Percentiles rank a stretch among this genome's conserved stretches.
Conservation (phyloP, 306 rosid species). For the Quercus wislizeni region DNA sequence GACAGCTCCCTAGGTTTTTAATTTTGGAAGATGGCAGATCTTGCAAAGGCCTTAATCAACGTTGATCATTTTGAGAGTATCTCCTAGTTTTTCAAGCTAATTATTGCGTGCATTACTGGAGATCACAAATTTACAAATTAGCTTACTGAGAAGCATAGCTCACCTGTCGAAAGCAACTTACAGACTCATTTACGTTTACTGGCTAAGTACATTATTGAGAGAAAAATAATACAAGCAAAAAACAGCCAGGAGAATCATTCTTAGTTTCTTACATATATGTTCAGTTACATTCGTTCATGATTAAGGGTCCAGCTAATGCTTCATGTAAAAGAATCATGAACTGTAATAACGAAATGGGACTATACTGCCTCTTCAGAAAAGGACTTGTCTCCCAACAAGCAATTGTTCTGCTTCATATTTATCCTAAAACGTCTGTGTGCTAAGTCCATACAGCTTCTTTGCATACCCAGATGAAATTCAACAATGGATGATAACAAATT, state of each 20-base stretch:
- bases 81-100: too few species aligned
- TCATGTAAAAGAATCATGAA: not conserved
- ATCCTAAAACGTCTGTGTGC: too few species aligned
- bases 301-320: not conserved
- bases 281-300: not conserved
- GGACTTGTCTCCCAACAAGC: not conserved
- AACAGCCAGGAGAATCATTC: not conserved
- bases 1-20: too few species aligned
- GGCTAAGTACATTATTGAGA: not conserved
- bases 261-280: not conserved
- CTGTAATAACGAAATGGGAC: not conserved
- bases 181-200: too few species aligned
- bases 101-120: too few species aligned
- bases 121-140: not conserved
- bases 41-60: too few species aligned
- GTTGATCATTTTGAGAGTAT: too few species aligned
- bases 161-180: not conserved
- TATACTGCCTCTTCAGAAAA: not conserved
- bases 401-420: not conserved
- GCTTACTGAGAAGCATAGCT: not conserved
- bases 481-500: too few species aligned
- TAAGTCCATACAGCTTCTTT: too few species aligned
- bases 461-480: too few species aligned
- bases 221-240: not conserved
- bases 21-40: too few species aligned